Evolutionary conservation across 768 basidiomycete genomes (phyloP), one percentile per base, ranked within the genome.

Genomic region (Cystobasidium tubakii): DNA sequence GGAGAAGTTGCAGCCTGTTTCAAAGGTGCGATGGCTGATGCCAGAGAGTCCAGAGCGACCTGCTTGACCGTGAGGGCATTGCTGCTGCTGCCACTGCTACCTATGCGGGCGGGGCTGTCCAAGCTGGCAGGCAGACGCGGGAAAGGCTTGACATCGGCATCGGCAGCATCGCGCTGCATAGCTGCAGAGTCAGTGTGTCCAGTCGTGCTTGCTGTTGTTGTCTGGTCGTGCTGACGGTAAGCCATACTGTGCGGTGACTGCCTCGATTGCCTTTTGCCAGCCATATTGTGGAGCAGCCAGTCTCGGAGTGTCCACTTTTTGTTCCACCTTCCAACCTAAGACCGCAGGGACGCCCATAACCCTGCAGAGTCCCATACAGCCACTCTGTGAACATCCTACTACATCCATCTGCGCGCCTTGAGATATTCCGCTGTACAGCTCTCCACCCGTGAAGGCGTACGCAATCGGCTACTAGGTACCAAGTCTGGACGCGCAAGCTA

Each of bases 1-100:
- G 53, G 63, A n/a, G 69, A 71, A 9, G 50, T 55, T 13, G 34
- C 53, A 36, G 55, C 55, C n/a, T 36, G 29, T 33, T 71, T 71
- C 13, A 60, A 10, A 4, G 69, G 69, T 27, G n/a, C 34, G 25
- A 67, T 3, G 19, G 44, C 29, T n/a, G 31, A 43, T 12, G 39
- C 57, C 13, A 31, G 17, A 3, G 34, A 53, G 43, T 44, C 21
- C 43, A 50, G 25, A n/a, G 66, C 39, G 23, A 54, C 3, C 31
- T 23, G 66, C 50, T 21, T 67, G 36, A 34, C 44, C 66, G 27
- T 27, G 34, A 65, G 33, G 39, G 25, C 23, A 17, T 7, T 39
- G 21, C 27, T 63, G 62, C 62, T 63, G 54, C 54, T 57, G 31
- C 60, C 21, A n/a, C 21, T 19, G 46, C n/a, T 50, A 15, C 7